These are phyloP conservation scores for Escallonia rubra DNA, from an alignment of 129 eudicot genomes.

Conservation along the genomic window DNA sequence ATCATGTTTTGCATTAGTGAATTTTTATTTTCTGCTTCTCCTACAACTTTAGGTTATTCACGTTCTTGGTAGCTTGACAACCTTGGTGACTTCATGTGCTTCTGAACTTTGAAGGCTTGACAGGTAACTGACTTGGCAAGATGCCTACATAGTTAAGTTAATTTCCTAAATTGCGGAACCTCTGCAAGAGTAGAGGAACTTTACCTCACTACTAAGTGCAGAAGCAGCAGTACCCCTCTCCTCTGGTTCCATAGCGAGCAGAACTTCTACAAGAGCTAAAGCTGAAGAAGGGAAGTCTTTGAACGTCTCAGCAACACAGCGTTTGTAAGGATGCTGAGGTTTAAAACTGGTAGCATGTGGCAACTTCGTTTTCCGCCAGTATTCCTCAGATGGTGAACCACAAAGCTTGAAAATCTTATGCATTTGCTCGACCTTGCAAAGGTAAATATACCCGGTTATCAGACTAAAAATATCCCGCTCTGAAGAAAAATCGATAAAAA, in stretches of 20 bases:
- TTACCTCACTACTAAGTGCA: constrained; percentile 74
- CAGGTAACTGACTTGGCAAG: too few species aligned
- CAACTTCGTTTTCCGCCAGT: constrained; percentile 64
- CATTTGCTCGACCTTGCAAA: constrained; percentile 85
- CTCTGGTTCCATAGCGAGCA: constrained; percentile 79
- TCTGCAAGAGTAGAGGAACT: too few species aligned
- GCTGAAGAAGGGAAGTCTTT: constrained; percentile 69
- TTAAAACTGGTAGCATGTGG: constrained; percentile 81
- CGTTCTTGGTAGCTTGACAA: too few species aligned
- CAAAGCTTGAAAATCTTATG: constrained; percentile 95
- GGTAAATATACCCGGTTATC: not conserved
- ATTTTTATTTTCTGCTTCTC: too few species aligned
- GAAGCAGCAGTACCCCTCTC: constrained; percentile 65
- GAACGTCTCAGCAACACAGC: constrained; percentile 56
- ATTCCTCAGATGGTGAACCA: constrained; percentile 91
- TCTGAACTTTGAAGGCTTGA: too few species aligned
- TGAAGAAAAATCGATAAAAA: not conserved
- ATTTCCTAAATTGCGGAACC: too few species aligned
- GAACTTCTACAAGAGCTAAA: constrained; percentile 58
- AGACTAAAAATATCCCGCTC: not conserved
- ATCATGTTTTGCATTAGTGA: too few species aligned
- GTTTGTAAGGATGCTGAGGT: constrained; percentile 62
- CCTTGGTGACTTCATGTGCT: too few species aligned
- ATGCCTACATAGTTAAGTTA: too few species aligned
- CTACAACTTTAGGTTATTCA: too few species aligned